A percentile compares a stretch with the other conserved stretches of the same genome.
These are phyloP conservation scores for Raffaelea arxii DNA, from an alignment of 2,329 filamentous ascomycete genomes.

Conservation along the genomic window DNA sequence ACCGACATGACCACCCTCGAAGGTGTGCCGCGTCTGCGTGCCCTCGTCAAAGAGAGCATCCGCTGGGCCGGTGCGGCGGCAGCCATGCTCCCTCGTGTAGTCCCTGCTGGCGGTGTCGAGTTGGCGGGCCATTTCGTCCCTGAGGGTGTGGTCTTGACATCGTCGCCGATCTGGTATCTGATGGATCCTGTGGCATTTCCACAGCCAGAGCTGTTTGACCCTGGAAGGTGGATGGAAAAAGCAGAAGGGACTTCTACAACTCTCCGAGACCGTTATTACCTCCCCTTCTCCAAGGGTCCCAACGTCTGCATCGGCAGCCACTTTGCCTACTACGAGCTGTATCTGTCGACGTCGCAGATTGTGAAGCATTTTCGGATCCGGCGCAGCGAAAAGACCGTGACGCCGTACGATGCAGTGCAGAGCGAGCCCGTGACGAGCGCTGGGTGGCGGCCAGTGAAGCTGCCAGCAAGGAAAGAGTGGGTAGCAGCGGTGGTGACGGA, in stretches of 20 bases:
- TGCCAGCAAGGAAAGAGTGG: background rate
- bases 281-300: conserved; percentile 8
- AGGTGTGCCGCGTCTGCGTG: conserved; percentile 3
- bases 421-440: background rate
- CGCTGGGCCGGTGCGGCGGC: conserved; percentile 8
- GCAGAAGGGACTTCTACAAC: background rate
- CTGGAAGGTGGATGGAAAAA: conserved; percentile 6
- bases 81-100: conserved; percentile 9
- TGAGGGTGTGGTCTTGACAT: conserved; percentile 5
- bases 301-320: conserved; percentile 9
- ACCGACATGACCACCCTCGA: conserved; percentile 9
- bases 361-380: background rate
- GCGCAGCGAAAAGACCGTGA: too few relatives aligned
- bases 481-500: background rate
- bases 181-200: conserved; percentile 5
- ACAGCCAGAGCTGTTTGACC: conserved; percentile 5
- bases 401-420: background rate
- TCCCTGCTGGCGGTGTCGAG: conserved; percentile 5
- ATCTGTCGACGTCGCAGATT: background rate
- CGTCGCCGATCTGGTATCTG: conserved; percentile 9
- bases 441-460: background rate
- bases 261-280: conserved; percentile 7
- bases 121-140: conserved; percentile 5
- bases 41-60: conserved; percentile 9
- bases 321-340: conserved; percentile 3